Conservation (phyloP, 2,329 filamentous ascomycete genomes). For the Plenodomus biglobosus region DNA sequence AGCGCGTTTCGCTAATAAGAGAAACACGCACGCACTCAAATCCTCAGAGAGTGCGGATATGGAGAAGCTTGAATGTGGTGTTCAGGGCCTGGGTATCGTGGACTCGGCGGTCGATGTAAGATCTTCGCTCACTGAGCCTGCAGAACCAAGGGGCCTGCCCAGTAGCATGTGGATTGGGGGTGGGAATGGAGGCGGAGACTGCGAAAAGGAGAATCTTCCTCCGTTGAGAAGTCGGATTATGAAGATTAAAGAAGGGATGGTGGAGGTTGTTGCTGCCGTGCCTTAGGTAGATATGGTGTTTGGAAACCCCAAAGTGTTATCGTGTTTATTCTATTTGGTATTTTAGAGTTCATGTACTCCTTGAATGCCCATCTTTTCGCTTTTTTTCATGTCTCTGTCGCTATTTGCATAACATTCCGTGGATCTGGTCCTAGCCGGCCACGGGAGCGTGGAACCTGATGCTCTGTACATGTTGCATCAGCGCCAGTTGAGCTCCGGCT, state of each 20-base stretch:
- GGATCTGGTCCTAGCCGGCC: too few species aligned
- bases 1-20: conserved; percentile 11
- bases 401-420: too few species aligned
- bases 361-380: too few species aligned
- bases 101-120: conserved; percentile 31
- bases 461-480: too few species aligned
- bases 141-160: background rate
- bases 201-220: conserved; percentile 23
- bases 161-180: background rate
- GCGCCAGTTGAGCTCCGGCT: too few species aligned
- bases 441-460: too few species aligned
- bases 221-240: conserved; percentile 17
- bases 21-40: conserved; percentile 6
- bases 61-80: conserved; percentile 26
- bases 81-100: conserved; percentile 36
- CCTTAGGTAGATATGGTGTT: background rate
- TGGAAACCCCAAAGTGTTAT: too few species aligned
- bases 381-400: too few species aligned
- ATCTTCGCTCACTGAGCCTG: conserved; percentile 5
- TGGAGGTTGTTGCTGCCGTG: conserved; percentile 5
- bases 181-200: conserved; percentile 5
- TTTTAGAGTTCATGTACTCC: too few species aligned
- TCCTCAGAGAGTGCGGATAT: conserved; percentile 14
- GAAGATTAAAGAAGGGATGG: conserved; percentile 19
- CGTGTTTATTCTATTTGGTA: background rate